Conservation (phyloP, 2,329 filamentous ascomycete genomes). For the Clarireedia homoeocarpa region DNA sequence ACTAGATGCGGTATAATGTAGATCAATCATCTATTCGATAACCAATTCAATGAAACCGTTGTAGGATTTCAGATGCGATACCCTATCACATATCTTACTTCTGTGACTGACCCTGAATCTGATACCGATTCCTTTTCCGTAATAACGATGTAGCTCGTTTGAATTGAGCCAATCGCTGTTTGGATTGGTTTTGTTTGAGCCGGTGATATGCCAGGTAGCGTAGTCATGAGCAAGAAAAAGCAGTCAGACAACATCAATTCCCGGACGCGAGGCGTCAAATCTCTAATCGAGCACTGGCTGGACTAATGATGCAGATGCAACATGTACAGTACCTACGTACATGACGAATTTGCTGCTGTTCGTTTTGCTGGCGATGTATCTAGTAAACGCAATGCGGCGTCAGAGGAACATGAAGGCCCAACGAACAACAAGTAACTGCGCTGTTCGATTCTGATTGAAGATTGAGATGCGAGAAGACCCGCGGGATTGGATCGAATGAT, state of each 20-base stretch:
- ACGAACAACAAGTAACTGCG: conserved; percentile 11
- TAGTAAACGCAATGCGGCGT: conserved; percentile 11
- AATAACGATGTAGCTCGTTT: neutral
- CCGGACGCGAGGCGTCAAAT: neutral
- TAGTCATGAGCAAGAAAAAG: neutral
- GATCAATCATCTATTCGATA: neutral
- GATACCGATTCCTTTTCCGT: neutral
- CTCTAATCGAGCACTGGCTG: conserved; percentile 1
- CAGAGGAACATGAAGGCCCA: conserved; percentile 10
- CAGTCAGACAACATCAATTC: neutral
- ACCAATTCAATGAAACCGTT: neutral
- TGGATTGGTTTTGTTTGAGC: neutral
- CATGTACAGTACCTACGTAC: neutral
- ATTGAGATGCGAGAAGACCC: conserved; percentile 4
- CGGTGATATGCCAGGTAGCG: neutral
- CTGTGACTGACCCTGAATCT: neutral
- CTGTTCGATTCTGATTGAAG: conserved; percentile 12
- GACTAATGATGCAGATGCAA: neutral
- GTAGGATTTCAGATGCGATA: neutral
- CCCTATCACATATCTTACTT: neutral
- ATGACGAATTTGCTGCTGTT: conserved; percentile 1
- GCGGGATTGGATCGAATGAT: conserved; percentile 2
- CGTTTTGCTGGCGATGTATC: conserved; percentile 10
- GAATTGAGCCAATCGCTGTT: conserved; percentile 1
- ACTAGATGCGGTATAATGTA: neutral